A percentile compares a stretch with the other conserved stretches of the same genome.
These are phyloP conservation scores for Lactarius hatsudake DNA, from an alignment of 768 basidiomycete genomes.

Conservation along the genomic window DNA sequence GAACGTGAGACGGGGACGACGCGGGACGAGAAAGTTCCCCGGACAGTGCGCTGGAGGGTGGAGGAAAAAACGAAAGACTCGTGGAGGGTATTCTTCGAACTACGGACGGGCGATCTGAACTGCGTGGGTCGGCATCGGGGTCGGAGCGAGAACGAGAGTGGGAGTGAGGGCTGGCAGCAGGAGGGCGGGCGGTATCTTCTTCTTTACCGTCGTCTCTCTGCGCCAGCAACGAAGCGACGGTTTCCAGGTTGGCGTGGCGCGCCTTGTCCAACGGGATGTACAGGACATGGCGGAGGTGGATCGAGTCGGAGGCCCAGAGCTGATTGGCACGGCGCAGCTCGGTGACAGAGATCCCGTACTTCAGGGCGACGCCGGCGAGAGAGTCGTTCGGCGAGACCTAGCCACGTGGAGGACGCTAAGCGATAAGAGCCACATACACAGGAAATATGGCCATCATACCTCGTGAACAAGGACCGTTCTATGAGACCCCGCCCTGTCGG, in stretches of 20 bases:
- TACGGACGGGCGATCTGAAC: slow-evolving; percentile 20
- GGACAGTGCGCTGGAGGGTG: slow-evolving; percentile 14
- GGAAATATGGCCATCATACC: slow-evolving; percentile 36
- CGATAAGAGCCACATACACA: background rate
- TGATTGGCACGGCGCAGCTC: slow-evolving; percentile 87
- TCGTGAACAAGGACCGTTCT: slow-evolving; percentile 57
- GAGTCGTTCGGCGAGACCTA: slow-evolving; percentile 72
- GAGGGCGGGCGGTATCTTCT: background rate
- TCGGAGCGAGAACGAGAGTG: background rate
- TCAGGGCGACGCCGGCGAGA: slow-evolving; percentile 81
- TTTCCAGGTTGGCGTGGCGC: slow-evolving; percentile 41
- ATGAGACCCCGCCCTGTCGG: slow-evolving; percentile 4
- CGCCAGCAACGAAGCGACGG: slow-evolving; percentile 29
- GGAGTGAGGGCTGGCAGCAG: too few species aligned
- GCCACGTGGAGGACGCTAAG: background rate
- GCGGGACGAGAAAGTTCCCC: background rate
- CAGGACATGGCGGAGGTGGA: slow-evolving; percentile 80
- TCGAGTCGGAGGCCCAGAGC: slow-evolving; percentile 89
- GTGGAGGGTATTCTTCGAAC: slow-evolving; percentile 35
- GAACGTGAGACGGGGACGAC: background rate
- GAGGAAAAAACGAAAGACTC: slow-evolving; percentile 37
- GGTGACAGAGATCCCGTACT: slow-evolving; percentile 82
- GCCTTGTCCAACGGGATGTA: slow-evolving; percentile 73
- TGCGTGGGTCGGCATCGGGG: background rate
- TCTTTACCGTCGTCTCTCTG: slow-evolving; percentile 1